Evolutionary conservation across 148 eudicot genomes (phyloP).

Genomic region (Polygonum maritimum): DNA sequence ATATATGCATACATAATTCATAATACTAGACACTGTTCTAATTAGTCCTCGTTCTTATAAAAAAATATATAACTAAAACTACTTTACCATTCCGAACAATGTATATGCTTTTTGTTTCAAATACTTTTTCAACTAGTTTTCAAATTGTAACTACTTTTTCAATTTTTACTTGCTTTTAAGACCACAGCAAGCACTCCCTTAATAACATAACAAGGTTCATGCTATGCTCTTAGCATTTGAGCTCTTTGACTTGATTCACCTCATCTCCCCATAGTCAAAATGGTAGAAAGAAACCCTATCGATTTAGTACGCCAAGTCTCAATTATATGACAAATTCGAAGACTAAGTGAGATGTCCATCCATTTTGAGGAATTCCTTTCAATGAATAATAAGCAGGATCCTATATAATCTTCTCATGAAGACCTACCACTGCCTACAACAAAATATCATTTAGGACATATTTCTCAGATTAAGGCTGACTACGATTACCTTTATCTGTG

Average conservation of each 20-base stretch:
- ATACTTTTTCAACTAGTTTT: no score
- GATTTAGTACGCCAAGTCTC: background rate
- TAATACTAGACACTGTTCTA: no score
- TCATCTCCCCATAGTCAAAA: background rate
- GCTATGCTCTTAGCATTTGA: no score
- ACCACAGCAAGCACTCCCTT: no score
- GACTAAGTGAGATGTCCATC: background rate
- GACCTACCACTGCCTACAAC: background rate
- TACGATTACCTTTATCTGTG: constrained; percentile 70
- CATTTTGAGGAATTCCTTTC: background rate
- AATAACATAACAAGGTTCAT: no score
- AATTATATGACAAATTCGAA: background rate
- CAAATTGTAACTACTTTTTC: no score
- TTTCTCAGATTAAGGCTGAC: background rate
- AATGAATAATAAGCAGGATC: background rate
- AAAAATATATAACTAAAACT: no score
- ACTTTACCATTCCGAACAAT: no score
- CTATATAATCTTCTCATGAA: background rate
- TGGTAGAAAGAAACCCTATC: background rate
- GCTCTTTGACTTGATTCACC: background rate
- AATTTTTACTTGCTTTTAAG: no score
- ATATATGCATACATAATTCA: no score
- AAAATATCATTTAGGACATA: background rate
- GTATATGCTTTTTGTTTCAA: no score
- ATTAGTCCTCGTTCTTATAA: no score